Conservation (phyloP, 2,329 filamentous ascomycete genomes). For the Aschersonia sp. region DNA sequence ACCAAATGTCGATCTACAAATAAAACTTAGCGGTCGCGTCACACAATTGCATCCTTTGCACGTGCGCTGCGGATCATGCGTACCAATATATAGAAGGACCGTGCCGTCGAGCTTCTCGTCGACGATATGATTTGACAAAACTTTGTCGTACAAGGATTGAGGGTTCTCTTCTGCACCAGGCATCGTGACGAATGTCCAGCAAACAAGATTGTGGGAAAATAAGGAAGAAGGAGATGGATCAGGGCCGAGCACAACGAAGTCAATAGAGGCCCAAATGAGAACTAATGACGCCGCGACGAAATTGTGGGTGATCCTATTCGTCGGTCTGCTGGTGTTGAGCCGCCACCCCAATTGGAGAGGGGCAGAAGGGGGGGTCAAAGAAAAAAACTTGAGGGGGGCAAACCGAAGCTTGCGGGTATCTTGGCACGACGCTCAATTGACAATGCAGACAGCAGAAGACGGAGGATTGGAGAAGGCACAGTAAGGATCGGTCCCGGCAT, state of each 20-base stretch:
- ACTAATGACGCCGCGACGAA: too few relatives aligned
- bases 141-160: constrained; percentile 93
- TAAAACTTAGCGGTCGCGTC: neutral
- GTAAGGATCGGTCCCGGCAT: too few relatives aligned
- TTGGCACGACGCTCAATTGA: neutral
- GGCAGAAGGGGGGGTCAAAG: neutral
- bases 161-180: constrained; percentile 57
- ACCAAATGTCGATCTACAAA: constrained; percentile 76
- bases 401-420: neutral
- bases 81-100: constrained; percentile 83
- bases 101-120: constrained; percentile 92
- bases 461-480: too few relatives aligned
- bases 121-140: constrained; percentile 86
- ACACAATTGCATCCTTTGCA: neutral
- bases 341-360: neutral
- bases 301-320: too few relatives aligned
- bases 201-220: neutral
- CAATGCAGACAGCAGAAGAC: too few relatives aligned
- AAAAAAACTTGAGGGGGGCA: neutral
- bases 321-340: neutral
- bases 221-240: neutral
- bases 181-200: constrained; percentile 32
- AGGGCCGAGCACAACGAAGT: too few relatives aligned
- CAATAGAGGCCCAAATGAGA: too few relatives aligned
- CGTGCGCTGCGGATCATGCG: constrained; percentile 12